A percentile compares a stretch with the other conserved stretches of the same genome.
These are phyloP conservation scores for Magnaporthales sp. DNA, from an alignment of 2,329 filamentous ascomycete genomes.

Conservation along the genomic window DNA sequence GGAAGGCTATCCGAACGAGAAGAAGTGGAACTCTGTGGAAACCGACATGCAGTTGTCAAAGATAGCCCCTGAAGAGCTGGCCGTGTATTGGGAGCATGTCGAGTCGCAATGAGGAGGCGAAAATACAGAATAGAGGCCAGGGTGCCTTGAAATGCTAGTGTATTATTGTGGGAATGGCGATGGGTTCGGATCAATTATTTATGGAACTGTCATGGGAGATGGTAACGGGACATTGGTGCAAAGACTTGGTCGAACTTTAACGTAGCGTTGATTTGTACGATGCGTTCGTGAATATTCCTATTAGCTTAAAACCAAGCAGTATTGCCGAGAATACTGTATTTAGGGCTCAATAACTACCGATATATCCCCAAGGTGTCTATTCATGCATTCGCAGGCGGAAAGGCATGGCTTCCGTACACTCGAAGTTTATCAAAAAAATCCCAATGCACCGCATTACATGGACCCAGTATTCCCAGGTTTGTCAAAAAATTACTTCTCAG, in stretches of 20 bases:
- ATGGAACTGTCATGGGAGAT: background rate
- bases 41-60: background rate
- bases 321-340: too few relatives aligned
- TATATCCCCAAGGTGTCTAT: too few relatives aligned
- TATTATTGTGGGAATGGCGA: background rate
- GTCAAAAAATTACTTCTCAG: too few relatives aligned
- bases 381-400: too few relatives aligned
- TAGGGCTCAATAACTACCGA: too few relatives aligned
- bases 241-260: too few relatives aligned
- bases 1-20: constrained; percentile 2
- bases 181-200: background rate
- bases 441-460: too few relatives aligned
- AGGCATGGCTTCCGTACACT: too few relatives aligned
- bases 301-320: too few relatives aligned
- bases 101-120: background rate
- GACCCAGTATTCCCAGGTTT: too few relatives aligned
- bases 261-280: background rate
- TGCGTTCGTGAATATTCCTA: too few relatives aligned
- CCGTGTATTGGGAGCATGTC: background rate
- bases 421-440: too few relatives aligned
- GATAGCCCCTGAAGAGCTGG: background rate
- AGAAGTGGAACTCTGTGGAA: background rate
- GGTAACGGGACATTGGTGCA: background rate
- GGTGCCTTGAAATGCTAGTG: background rate
- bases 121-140: background rate